Evolutionary conservation across 176 grass and related monocot genomes (phyloP).

Genomic region (Sorghum bicolor): Sorghum_bicolor_NCBIv3 NC_012877.2:58779001-58779500

Average conservation of each 20-base stretch:
- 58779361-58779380: background rate
- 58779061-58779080: too few species aligned
- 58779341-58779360: background rate
- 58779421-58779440: background rate
- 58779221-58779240: background rate
- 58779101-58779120: constrained; percentile 17
- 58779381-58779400: background rate
- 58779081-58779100: constrained; percentile 6
- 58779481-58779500: too few species aligned
- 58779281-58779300: background rate
- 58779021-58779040: too few species aligned
- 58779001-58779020: too few species aligned
- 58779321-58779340: background rate
- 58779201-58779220: background rate
- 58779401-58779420: background rate
- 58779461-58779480: too few species aligned
- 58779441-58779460: background rate
- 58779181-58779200: background rate
- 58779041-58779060: too few species aligned
- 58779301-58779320: background rate
- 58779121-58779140: background rate
- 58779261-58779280: background rate
- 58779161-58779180: constrained; percentile 12
- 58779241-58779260: background rate
- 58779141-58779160: background rate